These are phyloP conservation scores for Dissophora ornata DNA, from an alignment of 192 early-diverging fungal species.

Conservation along the genomic window DNA sequence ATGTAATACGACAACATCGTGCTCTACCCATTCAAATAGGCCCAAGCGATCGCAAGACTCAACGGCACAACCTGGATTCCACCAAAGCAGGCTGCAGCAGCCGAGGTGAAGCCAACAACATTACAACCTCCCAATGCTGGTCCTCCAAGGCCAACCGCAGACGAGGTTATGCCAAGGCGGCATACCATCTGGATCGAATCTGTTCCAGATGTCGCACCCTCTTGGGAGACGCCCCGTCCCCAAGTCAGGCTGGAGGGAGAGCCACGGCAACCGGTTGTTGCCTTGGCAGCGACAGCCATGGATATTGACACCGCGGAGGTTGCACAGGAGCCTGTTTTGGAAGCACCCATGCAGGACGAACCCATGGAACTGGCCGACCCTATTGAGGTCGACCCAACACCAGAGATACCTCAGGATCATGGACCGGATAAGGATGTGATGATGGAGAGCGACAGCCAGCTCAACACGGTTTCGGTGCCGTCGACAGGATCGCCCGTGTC, in stretches of 20 bases:
- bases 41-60: constrained; percentile 47
- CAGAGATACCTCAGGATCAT: constrained; percentile 9
- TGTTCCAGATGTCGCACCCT: constrained; percentile 25
- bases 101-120: constrained; percentile 4
- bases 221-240: constrained; percentile 38
- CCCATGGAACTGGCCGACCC: constrained; percentile 27
- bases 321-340: not conserved
- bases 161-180: constrained; percentile 47
- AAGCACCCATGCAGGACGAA: constrained; percentile 5
- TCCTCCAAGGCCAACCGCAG: constrained; percentile 43
- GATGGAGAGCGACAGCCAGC: constrained; percentile 39
- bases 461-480: constrained; percentile 30
- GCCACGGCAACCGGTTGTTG: constrained; percentile 10
- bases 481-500: constrained; percentile 45
- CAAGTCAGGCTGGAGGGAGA: constrained; percentile 4
- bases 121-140: constrained; percentile 22
- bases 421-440: constrained; percentile 21
- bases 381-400: constrained; percentile 22
- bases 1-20: too few species aligned
- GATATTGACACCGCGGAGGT: constrained; percentile 31
- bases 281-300: constrained; percentile 21
- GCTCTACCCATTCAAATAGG: too few species aligned
- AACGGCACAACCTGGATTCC: constrained; percentile 44
- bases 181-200: constrained; percentile 54
- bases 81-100: constrained; percentile 22